Base-by-base conservation (phyloP, 345 rosid species). In the Hevea brasiliensis region DNA sequence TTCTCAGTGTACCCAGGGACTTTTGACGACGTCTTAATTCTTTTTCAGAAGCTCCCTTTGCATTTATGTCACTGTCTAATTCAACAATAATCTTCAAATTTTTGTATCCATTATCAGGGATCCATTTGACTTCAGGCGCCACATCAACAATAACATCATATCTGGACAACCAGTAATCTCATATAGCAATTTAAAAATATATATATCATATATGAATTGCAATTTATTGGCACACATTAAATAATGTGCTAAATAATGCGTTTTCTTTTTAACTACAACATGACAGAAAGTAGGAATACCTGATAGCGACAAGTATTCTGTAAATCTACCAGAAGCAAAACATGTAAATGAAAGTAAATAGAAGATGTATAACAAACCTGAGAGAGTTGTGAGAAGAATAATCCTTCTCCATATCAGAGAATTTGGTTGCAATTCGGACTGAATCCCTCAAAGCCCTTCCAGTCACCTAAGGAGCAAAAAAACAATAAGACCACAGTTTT, bases 111-210 rank as follows among this genome's bases (percentile, higher is more conserved):
- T 92, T 66, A 76, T 89, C 97, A 51, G 95, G 86, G 68, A 70
- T 80, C 98, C 98, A 94, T 82, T 71, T 92, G 67, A 94, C 83
- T 76, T 89, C 94, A 80, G 98, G 98, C 27, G 76, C 90, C 74
- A 94, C 91, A 79, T 94, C 98, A 62, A 92, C 95, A 78, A 90
- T 71, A 68, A 90, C 86, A 74, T 94, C 98, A 76, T 87, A 94
- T 71, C 98, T 94, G 85, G 40, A 71, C 57, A 73, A 82, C 27
- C 82, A 67, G 69, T 29, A 44, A 56, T 70, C 54, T 75, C 73
- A 78, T 60, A 66, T 48, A 51, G 35, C 54, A 26, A 47, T n/a
- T 15, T 20, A 32, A 27, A 42, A 12, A 62, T 40, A 40, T 17
- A n/a, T n/a, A n/a, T n/a, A n/a, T n/a, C n/a, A n/a, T 32, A 29